These are phyloP conservation scores for Arthrobotrys entomopaga DNA, from an alignment of 2,329 filamentous ascomycete species.

Conservation along the genomic window DNA sequence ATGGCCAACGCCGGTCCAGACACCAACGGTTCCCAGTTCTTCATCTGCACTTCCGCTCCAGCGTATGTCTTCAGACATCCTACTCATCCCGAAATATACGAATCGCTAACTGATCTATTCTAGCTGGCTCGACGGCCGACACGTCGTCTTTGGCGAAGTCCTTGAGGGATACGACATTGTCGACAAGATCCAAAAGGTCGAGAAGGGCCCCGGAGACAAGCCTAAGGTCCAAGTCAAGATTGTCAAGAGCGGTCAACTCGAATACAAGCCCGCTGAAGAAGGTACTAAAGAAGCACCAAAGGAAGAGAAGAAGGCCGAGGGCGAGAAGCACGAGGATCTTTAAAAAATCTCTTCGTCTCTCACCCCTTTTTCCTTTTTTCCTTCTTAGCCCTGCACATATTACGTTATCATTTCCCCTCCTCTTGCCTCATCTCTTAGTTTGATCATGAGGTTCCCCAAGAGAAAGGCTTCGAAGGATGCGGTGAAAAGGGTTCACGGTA, in stretches of 20 bases:
- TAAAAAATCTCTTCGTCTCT: constrained; percentile 20
- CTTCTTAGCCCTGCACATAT: constrained; percentile 6
- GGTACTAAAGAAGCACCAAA: constrained; percentile 73
- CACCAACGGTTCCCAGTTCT: constrained; percentile 90
- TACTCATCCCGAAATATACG: background rate
- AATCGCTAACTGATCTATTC: constrained; percentile 28
- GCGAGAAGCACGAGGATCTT: constrained; percentile 21
- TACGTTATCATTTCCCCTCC: constrained; percentile 3
- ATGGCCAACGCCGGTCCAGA: constrained; percentile 88
- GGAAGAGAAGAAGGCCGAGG: constrained; percentile 21
- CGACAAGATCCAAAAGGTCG: constrained; percentile 78
- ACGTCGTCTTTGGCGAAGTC: constrained; percentile 90
- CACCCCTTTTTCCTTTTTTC: background rate
- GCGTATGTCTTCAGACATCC: constrained; percentile 59
- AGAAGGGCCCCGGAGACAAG: constrained; percentile 75
- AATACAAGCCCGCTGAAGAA: constrained; percentile 81
- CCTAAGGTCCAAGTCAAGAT: constrained; percentile 78
- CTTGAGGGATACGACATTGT: constrained; percentile 85
- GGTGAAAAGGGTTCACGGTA: constrained; percentile 34
- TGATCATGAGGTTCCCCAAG: no score
- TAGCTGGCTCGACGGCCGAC: constrained; percentile 84
- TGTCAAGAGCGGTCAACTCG: constrained; percentile 82
- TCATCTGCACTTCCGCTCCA: constrained; percentile 87
- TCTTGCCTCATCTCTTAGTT: background rate
- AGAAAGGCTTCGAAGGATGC: constrained; percentile 4